Conservation (phyloP, 2,329 filamentous ascomycete species). For the Penicillium sp. region DNA sequence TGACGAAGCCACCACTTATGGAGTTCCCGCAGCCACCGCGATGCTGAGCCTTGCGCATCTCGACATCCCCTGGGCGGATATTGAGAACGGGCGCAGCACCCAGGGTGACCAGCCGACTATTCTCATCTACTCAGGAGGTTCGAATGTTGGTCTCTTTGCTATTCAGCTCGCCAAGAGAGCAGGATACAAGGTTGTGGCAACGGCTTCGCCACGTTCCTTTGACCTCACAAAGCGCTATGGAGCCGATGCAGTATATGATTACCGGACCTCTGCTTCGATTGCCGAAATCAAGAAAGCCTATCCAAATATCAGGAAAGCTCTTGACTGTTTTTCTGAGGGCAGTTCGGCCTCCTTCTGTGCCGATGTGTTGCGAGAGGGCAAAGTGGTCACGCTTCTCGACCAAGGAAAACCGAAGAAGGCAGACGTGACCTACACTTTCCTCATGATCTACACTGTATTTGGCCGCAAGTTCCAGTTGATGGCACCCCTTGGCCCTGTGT, state of each 20-base stretch:
- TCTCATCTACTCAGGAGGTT: constrained; percentile 18
- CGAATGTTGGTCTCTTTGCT: constrained; percentile 22
- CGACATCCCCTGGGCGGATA: constrained; percentile 32
- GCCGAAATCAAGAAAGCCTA: constrained; percentile 16
- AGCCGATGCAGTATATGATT: constrained; percentile 21
- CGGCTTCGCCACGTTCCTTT: constrained; percentile 11
- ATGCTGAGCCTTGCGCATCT: constrained; percentile 20
- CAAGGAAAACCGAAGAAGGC: constrained; percentile 6
- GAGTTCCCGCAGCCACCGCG: constrained; percentile 20
- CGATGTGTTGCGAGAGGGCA: constrained; percentile 12
- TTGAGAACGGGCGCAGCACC: constrained; percentile 12
- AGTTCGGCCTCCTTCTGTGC: constrained; percentile 14
- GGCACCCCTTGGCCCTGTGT: constrained; percentile 14
- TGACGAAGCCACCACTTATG: constrained; percentile 35
- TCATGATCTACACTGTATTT: constrained; percentile 15
- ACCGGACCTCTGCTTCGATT: constrained; percentile 13
- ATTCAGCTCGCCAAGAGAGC: constrained; percentile 38
- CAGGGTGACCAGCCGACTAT: constrained; percentile 5
- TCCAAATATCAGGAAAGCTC: constrained; percentile 15
- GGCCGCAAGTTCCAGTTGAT: constrained; percentile 17
- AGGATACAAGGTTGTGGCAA: constrained; percentile 28
- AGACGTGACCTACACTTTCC: constrained; percentile 8
- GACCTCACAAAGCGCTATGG: constrained; percentile 16
- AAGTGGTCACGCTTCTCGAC: constrained; percentile 17
- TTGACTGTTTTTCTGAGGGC: constrained; percentile 22